phyloP scores from a whole-genome alignment of 108 stramenopile genomes.

The Licmophora abbreviata region DNA sequence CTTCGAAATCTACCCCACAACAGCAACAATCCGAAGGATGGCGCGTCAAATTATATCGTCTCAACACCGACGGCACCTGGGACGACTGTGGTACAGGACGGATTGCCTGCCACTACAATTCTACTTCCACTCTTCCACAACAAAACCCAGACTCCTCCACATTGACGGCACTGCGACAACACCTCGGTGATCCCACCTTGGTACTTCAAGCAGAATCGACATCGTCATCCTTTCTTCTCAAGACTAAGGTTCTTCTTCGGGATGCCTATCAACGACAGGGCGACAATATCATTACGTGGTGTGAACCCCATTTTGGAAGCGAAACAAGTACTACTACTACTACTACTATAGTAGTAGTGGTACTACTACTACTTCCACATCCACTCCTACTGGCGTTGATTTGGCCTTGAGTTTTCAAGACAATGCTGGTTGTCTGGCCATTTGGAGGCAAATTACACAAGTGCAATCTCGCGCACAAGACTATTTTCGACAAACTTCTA shows the following conservation, averaged over 20 bases:
- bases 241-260: conserved; percentile 68
- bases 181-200: conserved; percentile 74
- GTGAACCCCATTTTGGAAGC: conserved; percentile 59
- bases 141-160: not conserved
- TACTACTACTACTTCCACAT: conserved; percentile 7
- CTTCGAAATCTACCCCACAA: conserved; percentile 2
- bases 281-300: conserved; percentile 89
- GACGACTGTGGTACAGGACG: conserved; percentile 88
- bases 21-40: conserved; percentile 69
- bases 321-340: not conserved
- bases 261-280: conserved; percentile 87
- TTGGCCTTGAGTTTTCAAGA: conserved; percentile 84
- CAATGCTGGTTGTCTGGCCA: conserved; percentile 80
- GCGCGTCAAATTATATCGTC: conserved; percentile 83
- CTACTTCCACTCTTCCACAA: conserved; percentile 12
- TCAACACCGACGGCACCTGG: conserved; percentile 82
- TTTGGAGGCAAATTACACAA: conserved; percentile 76
- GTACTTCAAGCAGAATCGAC: conserved; percentile 72
- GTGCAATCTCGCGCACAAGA: conserved; percentile 72
- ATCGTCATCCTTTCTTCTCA: conserved; percentile 28
- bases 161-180: conserved; percentile 4
- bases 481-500: conserved; percentile 13
- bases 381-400: too few species aligned
- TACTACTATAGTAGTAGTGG: not conserved
- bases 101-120: conserved; percentile 60